Percentiles rank a stretch among this genome's conserved stretches.
These are phyloP conservation scores for Limnanthes douglasii DNA, from an alignment of 345 rosid genomes.

Conservation along the genomic window DNA sequence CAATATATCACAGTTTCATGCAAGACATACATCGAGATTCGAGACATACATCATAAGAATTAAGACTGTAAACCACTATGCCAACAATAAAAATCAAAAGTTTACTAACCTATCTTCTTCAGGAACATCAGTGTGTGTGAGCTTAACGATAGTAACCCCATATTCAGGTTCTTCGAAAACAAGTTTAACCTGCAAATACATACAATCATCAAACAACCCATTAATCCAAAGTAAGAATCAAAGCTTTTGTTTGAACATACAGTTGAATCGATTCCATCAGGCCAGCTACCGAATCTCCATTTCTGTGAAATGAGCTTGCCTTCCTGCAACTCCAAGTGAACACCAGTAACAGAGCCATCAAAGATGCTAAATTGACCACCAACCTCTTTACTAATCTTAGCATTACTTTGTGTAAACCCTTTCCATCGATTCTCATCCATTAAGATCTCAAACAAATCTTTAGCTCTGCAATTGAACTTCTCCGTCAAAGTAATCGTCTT, in stretches of 20 bases:
- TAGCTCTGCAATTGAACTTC: constrained; percentile 78
- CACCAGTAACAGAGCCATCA: constrained; percentile 87
- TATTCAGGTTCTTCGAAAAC: constrained; percentile 63
- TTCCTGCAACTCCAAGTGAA: constrained; percentile 60
- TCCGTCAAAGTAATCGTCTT: constrained; percentile 68
- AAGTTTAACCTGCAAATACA: constrained; percentile 46
- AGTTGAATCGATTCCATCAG: constrained; percentile 76
- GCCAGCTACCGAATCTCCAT: constrained; percentile 98
- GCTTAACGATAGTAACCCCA: constrained; percentile 62
- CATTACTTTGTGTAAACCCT: constrained; percentile 91
- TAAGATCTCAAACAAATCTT: constrained; percentile 72
- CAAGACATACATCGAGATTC: background rate
- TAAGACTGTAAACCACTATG: background rate
- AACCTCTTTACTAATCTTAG: constrained; percentile 72
- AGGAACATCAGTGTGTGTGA: constrained; percentile 70
- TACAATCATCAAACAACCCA: constrained; percentile 7
- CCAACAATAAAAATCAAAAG: background rate
- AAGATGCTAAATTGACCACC: constrained; percentile 71
- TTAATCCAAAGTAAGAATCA: background rate
- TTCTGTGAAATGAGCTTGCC: constrained; percentile 85
- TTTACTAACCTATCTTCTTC: constrained; percentile 76
- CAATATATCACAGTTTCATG: background rate
- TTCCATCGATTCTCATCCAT: constrained; percentile 98
- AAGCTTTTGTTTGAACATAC: constrained; percentile 16
- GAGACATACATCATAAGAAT: background rate